Conservation (phyloP, 2,329 filamentous ascomycete species). For the Venturia oleaginea region DNA sequence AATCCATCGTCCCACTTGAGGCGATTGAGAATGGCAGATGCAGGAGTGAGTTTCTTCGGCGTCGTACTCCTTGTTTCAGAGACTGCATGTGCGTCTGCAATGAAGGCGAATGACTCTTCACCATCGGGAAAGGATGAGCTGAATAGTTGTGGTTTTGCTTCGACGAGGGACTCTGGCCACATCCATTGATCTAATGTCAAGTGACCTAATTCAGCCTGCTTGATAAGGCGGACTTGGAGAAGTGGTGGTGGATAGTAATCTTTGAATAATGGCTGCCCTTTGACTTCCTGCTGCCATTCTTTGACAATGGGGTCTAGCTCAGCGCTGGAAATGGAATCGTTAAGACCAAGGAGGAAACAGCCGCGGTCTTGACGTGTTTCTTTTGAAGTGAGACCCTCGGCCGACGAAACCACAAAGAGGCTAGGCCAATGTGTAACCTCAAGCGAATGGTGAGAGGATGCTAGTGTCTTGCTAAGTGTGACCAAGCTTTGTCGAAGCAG, state of each 20-base stretch:
- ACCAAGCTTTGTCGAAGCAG: neutral
- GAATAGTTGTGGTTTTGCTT: neutral
- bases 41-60: conserved; percentile 4
- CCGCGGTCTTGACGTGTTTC: conserved; percentile 10
- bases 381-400: conserved; percentile 6
- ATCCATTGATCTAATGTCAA: conserved; percentile 8
- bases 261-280: neutral
- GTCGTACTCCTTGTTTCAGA: neutral
- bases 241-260: conserved; percentile 7
- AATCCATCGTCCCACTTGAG: conserved; percentile 10
- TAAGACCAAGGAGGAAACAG: conserved; percentile 8
- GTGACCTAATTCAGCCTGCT: neutral
- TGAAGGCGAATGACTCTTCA: neutral
- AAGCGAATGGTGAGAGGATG: neutral
- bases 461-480: neutral
- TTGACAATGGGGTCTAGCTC: neutral
- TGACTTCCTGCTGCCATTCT: neutral
- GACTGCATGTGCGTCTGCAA: neutral
- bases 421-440: neutral
- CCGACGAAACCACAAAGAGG: neutral
- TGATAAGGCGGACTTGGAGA: conserved; percentile 1
- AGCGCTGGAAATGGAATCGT: neutral
- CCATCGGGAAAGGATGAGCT: neutral
- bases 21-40: conserved; percentile 9
- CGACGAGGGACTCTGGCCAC: neutral